phyloP scores from a whole-genome alignment of 306 rosid species.

The Geum urbanum region DNA sequence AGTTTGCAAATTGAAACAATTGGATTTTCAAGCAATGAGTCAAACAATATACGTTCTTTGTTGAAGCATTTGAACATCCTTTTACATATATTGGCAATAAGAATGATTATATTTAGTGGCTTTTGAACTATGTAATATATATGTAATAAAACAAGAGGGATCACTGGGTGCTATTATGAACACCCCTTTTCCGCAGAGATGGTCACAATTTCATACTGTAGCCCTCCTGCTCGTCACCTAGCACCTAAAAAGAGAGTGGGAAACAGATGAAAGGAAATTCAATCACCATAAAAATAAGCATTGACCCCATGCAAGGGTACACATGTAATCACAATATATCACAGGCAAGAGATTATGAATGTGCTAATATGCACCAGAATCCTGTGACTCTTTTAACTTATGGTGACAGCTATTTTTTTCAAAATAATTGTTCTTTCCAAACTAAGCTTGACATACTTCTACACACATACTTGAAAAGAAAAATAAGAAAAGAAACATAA shows the following conservation, averaged over 20 bases:
- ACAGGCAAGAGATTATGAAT: background rate
- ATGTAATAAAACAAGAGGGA: no score
- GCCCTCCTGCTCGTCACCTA: slow-evolving; percentile 13
- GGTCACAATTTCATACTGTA: slow-evolving; percentile 12
- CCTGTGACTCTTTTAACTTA: no score
- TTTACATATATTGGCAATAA: background rate
- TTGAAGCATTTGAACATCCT: background rate
- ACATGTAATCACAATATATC: background rate
- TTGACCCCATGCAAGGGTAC: background rate
- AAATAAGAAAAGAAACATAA: background rate
- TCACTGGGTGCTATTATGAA: background rate
- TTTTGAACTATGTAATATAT: background rate
- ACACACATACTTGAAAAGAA: background rate
- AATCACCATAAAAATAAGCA: background rate
- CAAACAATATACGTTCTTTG: background rate
- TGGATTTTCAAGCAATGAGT: background rate
- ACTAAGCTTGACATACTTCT: background rate
- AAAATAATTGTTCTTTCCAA: background rate
- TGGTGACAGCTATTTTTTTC: background rate
- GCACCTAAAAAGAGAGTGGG: background rate
- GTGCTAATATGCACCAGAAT: no score
- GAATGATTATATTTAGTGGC: background rate
- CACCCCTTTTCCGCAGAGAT: background rate
- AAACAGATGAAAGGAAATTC: background rate
- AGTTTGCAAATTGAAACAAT: background rate